phyloP scores from a whole-genome alignment of 768 basidiomycete genomes.

The Lactarius hengduanensis region DNA sequence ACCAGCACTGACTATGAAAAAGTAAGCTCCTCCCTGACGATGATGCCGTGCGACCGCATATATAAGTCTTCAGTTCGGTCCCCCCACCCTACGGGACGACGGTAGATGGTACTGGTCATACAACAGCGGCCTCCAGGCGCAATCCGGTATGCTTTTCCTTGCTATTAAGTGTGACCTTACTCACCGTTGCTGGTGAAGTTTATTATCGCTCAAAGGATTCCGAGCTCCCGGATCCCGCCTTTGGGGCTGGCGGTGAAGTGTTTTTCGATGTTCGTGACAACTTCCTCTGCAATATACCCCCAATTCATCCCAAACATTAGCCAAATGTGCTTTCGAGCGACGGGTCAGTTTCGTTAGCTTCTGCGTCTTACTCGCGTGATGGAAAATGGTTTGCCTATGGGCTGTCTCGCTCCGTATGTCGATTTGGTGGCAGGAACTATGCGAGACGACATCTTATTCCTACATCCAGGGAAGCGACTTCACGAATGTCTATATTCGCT shows the following conservation, averaged over 20 bases:
- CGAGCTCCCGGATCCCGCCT: conserved; percentile 50
- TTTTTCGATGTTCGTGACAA: conserved; percentile 67
- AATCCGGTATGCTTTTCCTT: conserved; percentile 39
- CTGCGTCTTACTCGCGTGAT: conserved; percentile 57
- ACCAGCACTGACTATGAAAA: conserved; percentile 48
- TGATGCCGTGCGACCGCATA: neutral
- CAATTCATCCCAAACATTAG: conserved; percentile 35
- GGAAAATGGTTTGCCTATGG: conserved; percentile 77
- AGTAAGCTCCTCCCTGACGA: conserved; percentile 7
- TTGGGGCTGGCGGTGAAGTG: conserved; percentile 55
- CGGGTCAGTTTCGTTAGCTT: conserved; percentile 64
- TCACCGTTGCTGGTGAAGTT: conserved; percentile 39
- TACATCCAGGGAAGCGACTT: conserved; percentile 66
- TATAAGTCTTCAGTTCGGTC: conserved; percentile 49
- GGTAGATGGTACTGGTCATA: conserved; percentile 79
- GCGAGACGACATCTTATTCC: conserved; percentile 2
- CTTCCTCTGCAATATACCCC: neutral
- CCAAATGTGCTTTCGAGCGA: conserved; percentile 71
- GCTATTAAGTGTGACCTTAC: neutral
- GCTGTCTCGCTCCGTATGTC: conserved; percentile 64
- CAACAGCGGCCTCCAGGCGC: conserved; percentile 75
- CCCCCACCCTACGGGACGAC: conserved; percentile 61
- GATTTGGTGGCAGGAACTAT: neutral
- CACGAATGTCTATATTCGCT: conserved; percentile 64
- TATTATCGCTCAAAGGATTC: conserved; percentile 58